Conservation (phyloP, 257 asterid genomes). For the Osmanthus fragrans region DNA sequence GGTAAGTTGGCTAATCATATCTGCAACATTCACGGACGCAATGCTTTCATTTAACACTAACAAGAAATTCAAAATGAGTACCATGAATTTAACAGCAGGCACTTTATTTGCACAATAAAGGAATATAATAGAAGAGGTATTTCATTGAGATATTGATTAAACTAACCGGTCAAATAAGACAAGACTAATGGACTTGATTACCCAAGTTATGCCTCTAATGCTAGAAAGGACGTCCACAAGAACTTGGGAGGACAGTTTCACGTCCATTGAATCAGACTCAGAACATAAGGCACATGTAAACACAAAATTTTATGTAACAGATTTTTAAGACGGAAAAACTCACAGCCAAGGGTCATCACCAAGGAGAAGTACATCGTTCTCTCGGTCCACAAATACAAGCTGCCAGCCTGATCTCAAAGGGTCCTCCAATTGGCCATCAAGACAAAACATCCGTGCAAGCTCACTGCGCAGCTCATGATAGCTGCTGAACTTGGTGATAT, state of each 20-base stretch:
- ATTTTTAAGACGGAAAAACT: constrained; percentile 22
- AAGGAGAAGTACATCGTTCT: constrained; percentile 82
- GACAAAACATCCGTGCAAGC: constrained; percentile 79
- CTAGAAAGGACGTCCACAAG: neutral
- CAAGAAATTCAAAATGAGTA: too few species aligned
- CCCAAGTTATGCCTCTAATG: neutral
- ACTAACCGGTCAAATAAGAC: too few species aligned
- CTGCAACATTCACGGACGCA: too few species aligned
- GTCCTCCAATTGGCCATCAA: constrained; percentile 80
- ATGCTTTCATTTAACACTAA: too few species aligned
- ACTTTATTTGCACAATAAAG: too few species aligned
- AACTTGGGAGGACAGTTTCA: neutral
- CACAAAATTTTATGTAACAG: too few species aligned
- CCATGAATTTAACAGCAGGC: too few species aligned
- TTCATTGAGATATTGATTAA: too few species aligned
- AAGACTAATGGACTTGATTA: too few species aligned
- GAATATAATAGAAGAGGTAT: too few species aligned
- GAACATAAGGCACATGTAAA: too few species aligned
- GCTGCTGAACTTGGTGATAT: constrained; percentile 73
- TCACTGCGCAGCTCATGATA: constrained; percentile 75
- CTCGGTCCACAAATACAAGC: constrained; percentile 99
- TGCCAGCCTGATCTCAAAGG: constrained; percentile 99
- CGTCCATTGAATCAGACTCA: neutral
- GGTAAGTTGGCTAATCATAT: too few species aligned
- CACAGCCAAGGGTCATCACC: constrained; percentile 92